phyloP scores from a whole-genome alignment of 805 yeast genomes.

The Tetrapisispora namnaoensis region DNA sequence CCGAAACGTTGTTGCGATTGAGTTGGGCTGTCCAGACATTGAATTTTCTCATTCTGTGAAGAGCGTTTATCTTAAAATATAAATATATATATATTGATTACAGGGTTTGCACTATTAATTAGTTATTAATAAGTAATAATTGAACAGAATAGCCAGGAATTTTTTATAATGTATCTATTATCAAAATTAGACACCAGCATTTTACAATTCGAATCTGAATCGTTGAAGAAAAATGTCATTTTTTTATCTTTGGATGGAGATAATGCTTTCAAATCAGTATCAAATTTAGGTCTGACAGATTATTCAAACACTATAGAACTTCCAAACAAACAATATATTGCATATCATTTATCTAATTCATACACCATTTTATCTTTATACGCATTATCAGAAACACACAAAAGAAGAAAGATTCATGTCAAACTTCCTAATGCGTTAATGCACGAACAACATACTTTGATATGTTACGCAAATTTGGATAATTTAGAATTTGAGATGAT shows the following conservation, averaged over 20 bases:
- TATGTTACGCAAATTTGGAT: constrained; percentile 6
- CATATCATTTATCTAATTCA: constrained; percentile 20
- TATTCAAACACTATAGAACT: constrained; percentile 17
- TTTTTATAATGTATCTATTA: constrained; percentile 2
- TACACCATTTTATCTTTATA: constrained; percentile 17
- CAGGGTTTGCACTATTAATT: too few species aligned
- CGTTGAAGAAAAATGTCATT: constrained; percentile 8
- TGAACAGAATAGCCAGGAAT: neutral
- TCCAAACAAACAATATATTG: constrained; percentile 14
- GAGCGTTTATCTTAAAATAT: too few species aligned
- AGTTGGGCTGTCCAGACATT: too few species aligned
- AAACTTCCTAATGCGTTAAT: constrained; percentile 19
- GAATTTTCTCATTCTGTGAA: too few species aligned
- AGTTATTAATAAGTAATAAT: neutral
- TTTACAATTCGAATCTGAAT: constrained; percentile 11
- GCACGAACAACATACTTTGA: constrained; percentile 18
- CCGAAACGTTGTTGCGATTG: too few species aligned
- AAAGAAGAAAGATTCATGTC: constrained; percentile 17
- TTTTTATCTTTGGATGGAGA: constrained; percentile 11
- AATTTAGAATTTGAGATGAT: constrained; percentile 17
- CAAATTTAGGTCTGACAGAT: constrained; percentile 8
- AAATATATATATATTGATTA: too few species aligned
- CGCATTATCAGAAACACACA: constrained; percentile 11
- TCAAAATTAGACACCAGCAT: constrained; percentile 24
- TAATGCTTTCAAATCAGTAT: neutral